These are phyloP conservation scores for Mortierella sp. DNA, from an alignment of 371 early-diverging fungal species.

Conservation along the genomic window DNA sequence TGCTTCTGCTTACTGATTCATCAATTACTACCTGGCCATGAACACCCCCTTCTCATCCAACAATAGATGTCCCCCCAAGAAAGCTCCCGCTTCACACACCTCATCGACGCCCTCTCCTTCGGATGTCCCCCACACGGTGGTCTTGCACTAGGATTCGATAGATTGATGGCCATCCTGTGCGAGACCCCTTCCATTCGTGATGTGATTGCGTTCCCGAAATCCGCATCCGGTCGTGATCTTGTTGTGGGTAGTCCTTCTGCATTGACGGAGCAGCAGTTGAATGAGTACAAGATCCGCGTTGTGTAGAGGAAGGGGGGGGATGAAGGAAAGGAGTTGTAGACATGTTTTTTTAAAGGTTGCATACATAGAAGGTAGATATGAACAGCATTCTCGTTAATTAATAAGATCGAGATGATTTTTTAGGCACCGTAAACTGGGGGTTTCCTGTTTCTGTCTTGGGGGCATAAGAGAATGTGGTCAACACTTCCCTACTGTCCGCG, in stretches of 20 bases:
- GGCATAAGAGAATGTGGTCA: neutral
- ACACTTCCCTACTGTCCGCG: neutral
- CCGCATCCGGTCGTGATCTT: constrained; percentile 86
- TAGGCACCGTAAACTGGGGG: no score
- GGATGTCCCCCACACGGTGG: constrained; percentile 97
- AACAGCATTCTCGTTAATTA: neutral
- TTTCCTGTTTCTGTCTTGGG: no score
- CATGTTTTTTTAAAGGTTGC: neutral
- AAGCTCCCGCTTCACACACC: constrained; percentile 81
- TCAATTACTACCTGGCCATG: neutral
- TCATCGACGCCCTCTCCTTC: constrained; percentile 84
- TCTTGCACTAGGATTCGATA: constrained; percentile 91
- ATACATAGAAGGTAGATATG: no score
- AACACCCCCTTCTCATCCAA: neutral
- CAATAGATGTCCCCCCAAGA: constrained; percentile 62
- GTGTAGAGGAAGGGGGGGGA: neutral
- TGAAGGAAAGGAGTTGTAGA: neutral
- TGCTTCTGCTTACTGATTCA: neutral
- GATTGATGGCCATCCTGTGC: constrained; percentile 86
- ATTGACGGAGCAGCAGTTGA: constrained; percentile 73
- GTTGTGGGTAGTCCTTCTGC: constrained; percentile 85
- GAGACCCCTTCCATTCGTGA: constrained; percentile 84
- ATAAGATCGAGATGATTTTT: no score
- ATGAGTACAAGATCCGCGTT: constrained; percentile 69
- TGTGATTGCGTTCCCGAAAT: constrained; percentile 96